Evolutionary conservation across 331 rosid species (phyloP).

Genomic region (Quercus tomentella): DNA sequence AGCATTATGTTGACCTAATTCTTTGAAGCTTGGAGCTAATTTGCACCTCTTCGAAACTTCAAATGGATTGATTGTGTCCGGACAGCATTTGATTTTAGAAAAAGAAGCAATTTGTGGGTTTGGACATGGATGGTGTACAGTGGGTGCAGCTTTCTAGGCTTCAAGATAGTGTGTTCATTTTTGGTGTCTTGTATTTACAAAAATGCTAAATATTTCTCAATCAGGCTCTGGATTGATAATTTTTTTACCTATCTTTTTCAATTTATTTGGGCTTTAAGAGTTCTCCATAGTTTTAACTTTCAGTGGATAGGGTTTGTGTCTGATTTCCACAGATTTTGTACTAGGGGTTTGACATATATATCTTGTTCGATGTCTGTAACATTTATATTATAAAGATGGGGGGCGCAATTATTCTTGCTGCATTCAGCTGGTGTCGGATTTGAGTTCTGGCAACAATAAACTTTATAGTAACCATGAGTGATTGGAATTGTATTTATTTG

Average conservation of each 20-base stretch:
- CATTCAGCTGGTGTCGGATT: constrained; percentile 20
- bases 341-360: constrained; percentile 17
- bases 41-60: constrained; percentile 35
- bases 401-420: constrained; percentile 19
- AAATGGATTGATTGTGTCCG: constrained; percentile 31
- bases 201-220: constrained; percentile 34
- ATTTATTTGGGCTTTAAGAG: constrained; percentile 3
- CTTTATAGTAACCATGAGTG: neutral
- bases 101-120: constrained; percentile 29
- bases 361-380: constrained; percentile 15
- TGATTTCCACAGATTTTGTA: constrained; percentile 55
- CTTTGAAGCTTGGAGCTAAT: constrained; percentile 47
- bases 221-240: constrained; percentile 27
- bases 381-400: constrained; percentile 10
- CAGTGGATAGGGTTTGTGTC: constrained; percentile 38
- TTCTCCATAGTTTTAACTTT: constrained; percentile 29
- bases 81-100: constrained; percentile 27
- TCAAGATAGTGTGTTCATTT: constrained; percentile 48
- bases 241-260: neutral
- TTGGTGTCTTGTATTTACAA: constrained; percentile 37
- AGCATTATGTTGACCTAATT: constrained; percentile 30
- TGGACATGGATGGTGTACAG: constrained; percentile 59
- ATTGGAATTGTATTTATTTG: neutral
- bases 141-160: constrained; percentile 47
- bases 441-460: constrained; percentile 1